A percentile compares a stretch with the other conserved stretches of the same genome.
Conservation (phyloP, 805 yeast species). For the Geotrichum ghanense region DNA sequence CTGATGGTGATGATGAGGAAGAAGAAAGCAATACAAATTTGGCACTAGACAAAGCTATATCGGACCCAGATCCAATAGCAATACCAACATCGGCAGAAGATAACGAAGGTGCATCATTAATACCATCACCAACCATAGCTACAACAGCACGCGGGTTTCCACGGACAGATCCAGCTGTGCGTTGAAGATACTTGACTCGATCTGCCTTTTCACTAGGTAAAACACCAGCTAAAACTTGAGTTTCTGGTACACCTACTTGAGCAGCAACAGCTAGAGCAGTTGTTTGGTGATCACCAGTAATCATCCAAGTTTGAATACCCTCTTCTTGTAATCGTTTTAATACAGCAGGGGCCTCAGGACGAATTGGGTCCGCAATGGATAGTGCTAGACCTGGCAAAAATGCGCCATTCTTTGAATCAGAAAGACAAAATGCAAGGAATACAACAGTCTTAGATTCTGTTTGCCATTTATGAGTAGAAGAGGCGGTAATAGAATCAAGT, state of each 20-base stretch:
- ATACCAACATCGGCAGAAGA: conserved; percentile 68
- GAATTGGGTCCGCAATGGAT: conserved; percentile 45
- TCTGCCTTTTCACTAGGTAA: conserved; percentile 63
- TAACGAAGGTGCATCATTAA: conserved; percentile 74
- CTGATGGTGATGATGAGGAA: too few relatives aligned
- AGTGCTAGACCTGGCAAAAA: conserved; percentile 30
- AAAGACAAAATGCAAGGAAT: conserved; percentile 39
- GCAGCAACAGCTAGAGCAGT: conserved; percentile 61
- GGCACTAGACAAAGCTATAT: conserved; percentile 61
- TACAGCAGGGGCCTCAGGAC: conserved; percentile 44
- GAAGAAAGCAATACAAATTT: conserved; percentile 55
- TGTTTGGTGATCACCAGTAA: conserved; percentile 58
- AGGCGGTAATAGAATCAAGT: conserved; percentile 27
- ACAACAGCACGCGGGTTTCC: conserved; percentile 29
- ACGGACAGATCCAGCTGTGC: conserved; percentile 24
- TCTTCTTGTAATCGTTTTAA: conserved; percentile 30
- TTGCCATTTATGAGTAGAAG: conserved; percentile 43
- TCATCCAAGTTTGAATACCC: conserved; percentile 57
- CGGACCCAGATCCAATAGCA: conserved; percentile 68
- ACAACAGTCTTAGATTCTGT: conserved; percentile 52
- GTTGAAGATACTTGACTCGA: conserved; percentile 44
- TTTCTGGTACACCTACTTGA: conserved; percentile 44
- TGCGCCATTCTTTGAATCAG: conserved; percentile 17
- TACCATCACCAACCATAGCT: conserved; percentile 80
- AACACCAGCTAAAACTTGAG: conserved; percentile 54